Conservation (phyloP, 2,329 filamentous ascomycete genomes). For the Talaromyces sp. region DNA sequence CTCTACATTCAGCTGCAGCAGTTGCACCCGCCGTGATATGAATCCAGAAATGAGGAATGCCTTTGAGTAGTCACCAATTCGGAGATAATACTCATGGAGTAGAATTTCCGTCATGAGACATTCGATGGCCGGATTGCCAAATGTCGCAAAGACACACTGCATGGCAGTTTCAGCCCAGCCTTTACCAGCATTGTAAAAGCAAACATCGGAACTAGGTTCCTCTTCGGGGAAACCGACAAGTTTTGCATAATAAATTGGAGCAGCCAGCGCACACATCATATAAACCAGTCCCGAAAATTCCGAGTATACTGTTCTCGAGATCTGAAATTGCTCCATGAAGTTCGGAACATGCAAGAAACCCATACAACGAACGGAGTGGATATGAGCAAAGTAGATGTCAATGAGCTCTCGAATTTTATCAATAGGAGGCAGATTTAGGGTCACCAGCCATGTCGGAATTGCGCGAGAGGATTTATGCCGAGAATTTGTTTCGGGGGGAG, state of each 20-base stretch:
- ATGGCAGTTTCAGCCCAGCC: conserved; percentile 11
- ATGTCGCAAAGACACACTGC: conserved; percentile 8
- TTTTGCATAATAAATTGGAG: conserved; percentile 7
- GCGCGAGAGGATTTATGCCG: not conserved
- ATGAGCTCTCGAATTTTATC: conserved; percentile 4
- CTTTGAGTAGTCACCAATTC: conserved; percentile 28
- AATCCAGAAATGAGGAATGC: conserved; percentile 30
- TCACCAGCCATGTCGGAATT: conserved; percentile 7
- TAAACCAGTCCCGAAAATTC: conserved; percentile 4
- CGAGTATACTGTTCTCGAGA: conserved; percentile 1
- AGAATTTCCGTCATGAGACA: conserved; percentile 21
- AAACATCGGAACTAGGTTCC: not conserved
- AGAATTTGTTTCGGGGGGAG: not conserved
- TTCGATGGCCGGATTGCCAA: conserved; percentile 9
- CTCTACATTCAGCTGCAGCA: conserved; percentile 30
- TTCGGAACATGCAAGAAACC: conserved; percentile 10
- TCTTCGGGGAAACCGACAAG: not conserved
- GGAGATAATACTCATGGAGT: conserved; percentile 28
- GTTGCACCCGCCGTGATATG: conserved; percentile 27
- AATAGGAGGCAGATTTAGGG: conserved; percentile 1
- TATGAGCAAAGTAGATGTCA: conserved; percentile 8
- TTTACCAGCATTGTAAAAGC: conserved; percentile 8
- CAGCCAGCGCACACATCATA: conserved; percentile 11
- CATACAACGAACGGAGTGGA: conserved; percentile 10
- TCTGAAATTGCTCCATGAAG: conserved; percentile 8